phyloP scores from a whole-genome alignment of 805 yeast genomes.

The Barnettozyma botsteinii region DNA sequence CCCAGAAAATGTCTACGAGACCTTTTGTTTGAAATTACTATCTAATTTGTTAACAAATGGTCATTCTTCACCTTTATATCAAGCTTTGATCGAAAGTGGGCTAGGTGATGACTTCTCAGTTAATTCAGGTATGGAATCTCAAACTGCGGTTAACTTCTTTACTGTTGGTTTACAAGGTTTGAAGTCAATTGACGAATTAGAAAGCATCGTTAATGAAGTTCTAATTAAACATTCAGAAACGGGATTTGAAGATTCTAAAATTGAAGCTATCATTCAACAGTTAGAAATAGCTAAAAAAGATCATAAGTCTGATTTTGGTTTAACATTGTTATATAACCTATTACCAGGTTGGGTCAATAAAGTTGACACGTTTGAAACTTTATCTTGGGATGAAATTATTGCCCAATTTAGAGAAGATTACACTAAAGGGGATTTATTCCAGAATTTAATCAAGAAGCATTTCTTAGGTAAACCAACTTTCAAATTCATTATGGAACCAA shows the following conservation, averaged over 20 bases:
- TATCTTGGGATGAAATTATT: slow-evolving; percentile 62
- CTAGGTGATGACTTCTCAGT: slow-evolving; percentile 81
- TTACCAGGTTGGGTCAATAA: slow-evolving; percentile 85
- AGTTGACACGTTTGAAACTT: slow-evolving; percentile 63
- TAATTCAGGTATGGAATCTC: slow-evolving; percentile 81
- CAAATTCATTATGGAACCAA: slow-evolving; percentile 73
- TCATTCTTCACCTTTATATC: slow-evolving; percentile 85
- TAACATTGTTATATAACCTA: slow-evolving; percentile 64
- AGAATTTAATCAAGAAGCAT: slow-evolving; percentile 48
- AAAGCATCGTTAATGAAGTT: slow-evolving; percentile 40
- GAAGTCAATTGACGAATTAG: slow-evolving; percentile 42
- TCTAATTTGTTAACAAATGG: slow-evolving; percentile 78
- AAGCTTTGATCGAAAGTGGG: slow-evolving; percentile 79
- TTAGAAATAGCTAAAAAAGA: slow-evolving; percentile 78
- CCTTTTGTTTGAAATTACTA: slow-evolving; percentile 67
- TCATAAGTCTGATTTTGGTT: slow-evolving; percentile 86
- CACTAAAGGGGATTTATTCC: slow-evolving; percentile 48
- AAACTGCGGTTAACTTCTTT: slow-evolving; percentile 70
- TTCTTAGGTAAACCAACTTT: slow-evolving; percentile 53
- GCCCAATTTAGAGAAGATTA: slow-evolving; percentile 58
- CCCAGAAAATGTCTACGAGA: slow-evolving; percentile 60
- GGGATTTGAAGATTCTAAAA: slow-evolving; percentile 50
- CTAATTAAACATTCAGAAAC: slow-evolving; percentile 37
- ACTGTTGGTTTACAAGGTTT: slow-evolving; percentile 85
- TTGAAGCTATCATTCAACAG: slow-evolving; percentile 87